phyloP scores from a whole-genome alignment of 768 basidiomycete species.

The Chalciporus piperatus region DNA sequence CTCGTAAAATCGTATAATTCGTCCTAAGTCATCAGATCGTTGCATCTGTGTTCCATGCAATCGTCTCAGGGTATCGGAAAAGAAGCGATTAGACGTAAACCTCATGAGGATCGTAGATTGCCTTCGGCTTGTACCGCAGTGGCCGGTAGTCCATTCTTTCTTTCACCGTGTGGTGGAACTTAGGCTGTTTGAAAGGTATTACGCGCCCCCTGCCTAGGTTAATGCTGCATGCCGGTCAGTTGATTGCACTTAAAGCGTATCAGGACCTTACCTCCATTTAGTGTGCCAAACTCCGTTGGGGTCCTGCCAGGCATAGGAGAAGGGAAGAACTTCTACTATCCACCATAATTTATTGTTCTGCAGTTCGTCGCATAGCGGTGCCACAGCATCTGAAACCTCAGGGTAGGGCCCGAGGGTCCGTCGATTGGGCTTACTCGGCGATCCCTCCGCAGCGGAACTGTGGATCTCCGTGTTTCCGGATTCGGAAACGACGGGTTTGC shows the following conservation, averaged over 20 bases:
- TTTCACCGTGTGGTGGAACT: conserved; percentile 64
- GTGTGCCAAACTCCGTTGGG: conserved; percentile 50
- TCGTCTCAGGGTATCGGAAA: background rate
- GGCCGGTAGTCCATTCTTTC: conserved; percentile 47
- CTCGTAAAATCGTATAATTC: no score
- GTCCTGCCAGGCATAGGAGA: conserved; percentile 56
- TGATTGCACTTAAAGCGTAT: background rate
- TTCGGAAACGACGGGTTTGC: background rate
- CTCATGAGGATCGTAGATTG: conserved; percentile 45
- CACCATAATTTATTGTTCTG: conserved; percentile 52
- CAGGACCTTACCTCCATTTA: conserved; percentile 47
- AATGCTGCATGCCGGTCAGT: conserved; percentile 16
- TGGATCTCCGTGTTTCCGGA: background rate
- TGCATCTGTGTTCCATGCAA: no score
- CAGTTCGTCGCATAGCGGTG: conserved; percentile 55
- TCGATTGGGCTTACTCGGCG: background rate
- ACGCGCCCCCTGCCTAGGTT: conserved; percentile 58
- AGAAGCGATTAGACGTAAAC: conserved; percentile 37
- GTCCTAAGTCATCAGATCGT: no score
- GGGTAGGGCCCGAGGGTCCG: conserved; percentile 1
- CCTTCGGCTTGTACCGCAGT: conserved; percentile 58
- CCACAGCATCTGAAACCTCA: conserved; percentile 34
- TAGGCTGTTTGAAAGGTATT: conserved; percentile 45
- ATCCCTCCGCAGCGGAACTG: background rate
- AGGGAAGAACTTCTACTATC: conserved; percentile 68